These are phyloP conservation scores for Myxozyma melibiosi DNA, from an alignment of 805 yeast species.

Conservation along the genomic window DNA sequence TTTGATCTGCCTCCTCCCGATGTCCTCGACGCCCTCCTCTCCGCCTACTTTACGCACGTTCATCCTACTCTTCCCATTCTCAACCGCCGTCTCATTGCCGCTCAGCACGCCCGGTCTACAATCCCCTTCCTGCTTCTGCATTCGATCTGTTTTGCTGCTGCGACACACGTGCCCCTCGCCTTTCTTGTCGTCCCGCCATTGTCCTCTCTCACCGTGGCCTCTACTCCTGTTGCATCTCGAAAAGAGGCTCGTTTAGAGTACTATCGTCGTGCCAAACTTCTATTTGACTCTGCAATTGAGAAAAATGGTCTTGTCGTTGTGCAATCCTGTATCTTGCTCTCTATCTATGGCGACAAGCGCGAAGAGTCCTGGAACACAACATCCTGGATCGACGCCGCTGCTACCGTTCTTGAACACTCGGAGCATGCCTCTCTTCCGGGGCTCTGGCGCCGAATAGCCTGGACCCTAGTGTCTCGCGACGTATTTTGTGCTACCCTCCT, in stretches of 20 bases:
- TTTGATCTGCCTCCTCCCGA: slow-evolving; percentile 14
- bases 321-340: slow-evolving; percentile 10
- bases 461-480: slow-evolving; percentile 15
- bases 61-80: slow-evolving; percentile 30
- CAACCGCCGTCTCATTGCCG: slow-evolving; percentile 3
- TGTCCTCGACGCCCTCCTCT: slow-evolving; percentile 11
- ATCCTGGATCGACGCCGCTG: slow-evolving; percentile 15
- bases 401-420: background rate
- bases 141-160: slow-evolving; percentile 20
- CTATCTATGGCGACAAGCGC: slow-evolving; percentile 13
- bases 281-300: slow-evolving; percentile 8
- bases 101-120: background rate
- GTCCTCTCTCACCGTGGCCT: background rate
- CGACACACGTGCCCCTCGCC: slow-evolving; percentile 2
- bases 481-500: slow-evolving; percentile 8
- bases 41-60: slow-evolving; percentile 22
- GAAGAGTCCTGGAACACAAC: slow-evolving; percentile 2
- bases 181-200: background rate
- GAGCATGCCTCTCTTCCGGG: background rate
- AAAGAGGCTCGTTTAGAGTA: slow-evolving; percentile 2
- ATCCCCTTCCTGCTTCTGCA: slow-evolving; percentile 20
- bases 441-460: slow-evolving; percentile 1
- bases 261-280: slow-evolving; percentile 13
- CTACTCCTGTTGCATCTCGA: too few relatives aligned
- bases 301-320: background rate